These are phyloP conservation scores for Gossypium davidsonii DNA, from an alignment of 441 rosid genomes.

Conservation along the genomic window DNA sequence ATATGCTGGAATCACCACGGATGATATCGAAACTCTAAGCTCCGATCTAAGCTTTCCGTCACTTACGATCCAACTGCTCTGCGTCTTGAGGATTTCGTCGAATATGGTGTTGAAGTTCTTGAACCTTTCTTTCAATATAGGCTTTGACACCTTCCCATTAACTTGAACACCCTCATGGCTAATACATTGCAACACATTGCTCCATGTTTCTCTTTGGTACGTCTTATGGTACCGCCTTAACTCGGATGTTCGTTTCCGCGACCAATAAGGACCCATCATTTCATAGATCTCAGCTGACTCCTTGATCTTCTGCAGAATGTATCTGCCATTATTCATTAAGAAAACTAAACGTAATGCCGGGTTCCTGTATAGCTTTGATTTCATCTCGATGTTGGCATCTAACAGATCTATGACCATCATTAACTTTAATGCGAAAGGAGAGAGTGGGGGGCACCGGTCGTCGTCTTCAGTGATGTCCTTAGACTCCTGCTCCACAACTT, in stretches of 20 bases:
- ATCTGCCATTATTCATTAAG: conserved; percentile 87
- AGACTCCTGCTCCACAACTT: background rate
- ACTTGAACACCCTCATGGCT: conserved; percentile 61
- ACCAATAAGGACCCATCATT: conserved; percentile 41
- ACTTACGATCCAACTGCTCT: conserved; percentile 77
- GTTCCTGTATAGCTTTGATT: conserved; percentile 48
- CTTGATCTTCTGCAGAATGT: conserved; percentile 69
- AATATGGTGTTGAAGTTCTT: conserved; percentile 63
- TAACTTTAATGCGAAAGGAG: conserved; percentile 41
- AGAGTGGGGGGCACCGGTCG: conserved; percentile 32
- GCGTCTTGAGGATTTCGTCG: conserved; percentile 82
- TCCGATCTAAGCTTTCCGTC: conserved; percentile 85
- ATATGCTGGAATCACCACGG: conserved; percentile 82
- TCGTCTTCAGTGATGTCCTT: background rate
- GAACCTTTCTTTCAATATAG: conserved; percentile 69
- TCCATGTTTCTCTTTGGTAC: conserved; percentile 83
- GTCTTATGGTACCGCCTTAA: conserved; percentile 62
- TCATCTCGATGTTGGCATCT: conserved; percentile 48
- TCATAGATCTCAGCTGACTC: conserved; percentile 52
- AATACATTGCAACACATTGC: conserved; percentile 51
- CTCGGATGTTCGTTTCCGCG: conserved; percentile 54
- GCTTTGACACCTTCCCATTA: conserved; percentile 62
- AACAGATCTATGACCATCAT: conserved; percentile 43
- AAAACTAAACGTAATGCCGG: conserved; percentile 46
- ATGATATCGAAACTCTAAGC: conserved; percentile 70